Percentiles rank a stretch among this genome's conserved stretches.
Evolutionary conservation across 2,329 filamentous ascomycete species (phyloP).

Genomic region (Allantophomopsis lycopodina): DNA sequence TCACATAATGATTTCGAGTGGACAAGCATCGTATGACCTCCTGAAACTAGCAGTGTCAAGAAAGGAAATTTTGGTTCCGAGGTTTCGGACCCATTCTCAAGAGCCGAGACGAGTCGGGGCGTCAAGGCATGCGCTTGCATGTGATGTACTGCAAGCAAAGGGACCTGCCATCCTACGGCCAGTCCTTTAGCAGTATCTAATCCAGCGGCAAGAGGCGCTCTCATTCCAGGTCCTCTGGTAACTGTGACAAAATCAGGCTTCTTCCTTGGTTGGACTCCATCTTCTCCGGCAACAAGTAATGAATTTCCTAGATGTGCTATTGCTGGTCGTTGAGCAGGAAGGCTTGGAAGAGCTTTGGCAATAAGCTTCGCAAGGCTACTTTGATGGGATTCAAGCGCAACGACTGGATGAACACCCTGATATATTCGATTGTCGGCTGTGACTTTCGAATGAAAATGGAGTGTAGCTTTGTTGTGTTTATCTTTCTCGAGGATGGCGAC

Average conservation of each 20-base stretch:
- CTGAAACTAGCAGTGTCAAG: constrained; percentile 76
- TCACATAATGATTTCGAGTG: constrained; percentile 53
- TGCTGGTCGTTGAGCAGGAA: constrained; percentile 21
- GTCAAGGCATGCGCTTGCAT: constrained; percentile 97
- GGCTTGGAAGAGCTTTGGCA: constrained; percentile 39
- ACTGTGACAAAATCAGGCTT: constrained; percentile 77
- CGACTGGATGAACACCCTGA: constrained; percentile 66
- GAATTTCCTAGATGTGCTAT: constrained; percentile 7
- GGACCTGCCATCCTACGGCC: constrained; percentile 68
- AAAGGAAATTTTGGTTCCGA: constrained; percentile 59
- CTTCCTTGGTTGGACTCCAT: constrained; percentile 18
- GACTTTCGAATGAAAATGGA: constrained; percentile 70
- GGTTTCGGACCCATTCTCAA: constrained; percentile 22
- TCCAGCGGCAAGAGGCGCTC: constrained; percentile 62
- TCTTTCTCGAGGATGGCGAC: constrained; percentile 64
- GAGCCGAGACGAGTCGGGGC: constrained; percentile 57
- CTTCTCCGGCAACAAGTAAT: constrained; percentile 2
- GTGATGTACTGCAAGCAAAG: constrained; percentile 79
- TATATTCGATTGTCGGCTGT: constrained; percentile 67
- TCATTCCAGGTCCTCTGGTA: constrained; percentile 85
- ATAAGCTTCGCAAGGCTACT: constrained; percentile 55
- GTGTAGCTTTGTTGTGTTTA: constrained; percentile 23
- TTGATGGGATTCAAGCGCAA: constrained; percentile 65
- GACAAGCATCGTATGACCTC: constrained; percentile 82
- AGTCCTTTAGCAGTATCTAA: constrained; percentile 80